Percentiles rank a stretch among this genome's conserved stretches.
These are phyloP conservation scores for Jatropha curcas DNA, from an alignment of 345 rosid genomes.

Conservation along the genomic window DNA sequence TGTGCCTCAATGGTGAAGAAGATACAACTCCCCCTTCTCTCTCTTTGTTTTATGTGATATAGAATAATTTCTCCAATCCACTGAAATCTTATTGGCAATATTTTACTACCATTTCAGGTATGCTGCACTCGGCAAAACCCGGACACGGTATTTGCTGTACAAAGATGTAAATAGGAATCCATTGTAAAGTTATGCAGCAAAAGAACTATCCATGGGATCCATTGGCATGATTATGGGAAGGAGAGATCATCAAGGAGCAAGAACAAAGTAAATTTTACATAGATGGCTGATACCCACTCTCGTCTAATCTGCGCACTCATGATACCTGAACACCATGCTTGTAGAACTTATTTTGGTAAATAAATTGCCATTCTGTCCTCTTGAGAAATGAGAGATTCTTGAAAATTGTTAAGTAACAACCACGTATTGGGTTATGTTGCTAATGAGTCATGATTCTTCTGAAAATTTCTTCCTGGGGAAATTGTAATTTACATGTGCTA, in stretches of 20 bases:
- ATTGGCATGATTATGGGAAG: neutral
- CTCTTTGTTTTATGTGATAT: slow-evolving; percentile 3
- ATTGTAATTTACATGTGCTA: neutral
- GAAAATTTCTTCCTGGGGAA: neutral
- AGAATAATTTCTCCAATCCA: slow-evolving; percentile 6
- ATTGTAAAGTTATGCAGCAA: slow-evolving; percentile 19
- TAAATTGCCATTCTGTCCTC: neutral
- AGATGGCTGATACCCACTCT: neutral
- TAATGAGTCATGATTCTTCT: neutral
- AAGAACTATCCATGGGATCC: neutral
- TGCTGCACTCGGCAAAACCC: slow-evolving; percentile 77
- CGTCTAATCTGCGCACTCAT: neutral
- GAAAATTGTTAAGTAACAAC: neutral
- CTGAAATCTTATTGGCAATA: neutral
- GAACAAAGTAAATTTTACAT: neutral
- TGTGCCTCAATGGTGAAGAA: slow-evolving; percentile 80
- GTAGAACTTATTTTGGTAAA: neutral
- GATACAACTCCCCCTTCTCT: neutral
- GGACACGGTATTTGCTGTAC: slow-evolving; percentile 67
- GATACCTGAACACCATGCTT: neutral
- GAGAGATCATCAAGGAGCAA: neutral
- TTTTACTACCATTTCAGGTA: slow-evolving; percentile 51
- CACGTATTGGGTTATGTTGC: neutral
- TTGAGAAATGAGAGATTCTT: neutral
- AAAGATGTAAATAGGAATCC: slow-evolving; percentile 88